Percentiles rank a stretch among this genome's conserved stretches.
Evolutionary conservation across 225 moss, liverwort and hornwort species (phyloP).

Genomic region (Marchantia polymorpha): DNA sequence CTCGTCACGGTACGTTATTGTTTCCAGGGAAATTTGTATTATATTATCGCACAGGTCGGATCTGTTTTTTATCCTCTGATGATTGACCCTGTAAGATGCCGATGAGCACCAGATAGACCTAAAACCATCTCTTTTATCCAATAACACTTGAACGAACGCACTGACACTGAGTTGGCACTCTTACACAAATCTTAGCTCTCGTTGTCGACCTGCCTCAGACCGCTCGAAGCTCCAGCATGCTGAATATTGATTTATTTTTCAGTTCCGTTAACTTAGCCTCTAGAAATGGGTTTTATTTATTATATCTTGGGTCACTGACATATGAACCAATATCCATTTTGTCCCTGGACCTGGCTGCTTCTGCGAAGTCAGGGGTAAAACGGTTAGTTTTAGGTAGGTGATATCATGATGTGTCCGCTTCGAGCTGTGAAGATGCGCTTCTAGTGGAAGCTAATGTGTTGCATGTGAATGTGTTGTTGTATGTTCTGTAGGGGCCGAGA

Average conservation of each 20-base stretch:
- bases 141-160: not conserved
- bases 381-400: no score
- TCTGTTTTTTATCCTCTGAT: not conserved
- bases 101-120: not conserved
- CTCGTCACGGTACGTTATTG: conserved; percentile 57
- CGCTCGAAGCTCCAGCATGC: not conserved
- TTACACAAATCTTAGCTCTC: no score
- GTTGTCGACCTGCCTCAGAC: no score
- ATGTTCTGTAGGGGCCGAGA: conserved; percentile 62
- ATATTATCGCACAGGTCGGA: not conserved
- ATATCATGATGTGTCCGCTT: no score
- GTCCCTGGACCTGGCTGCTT: no score
- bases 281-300: not conserved
- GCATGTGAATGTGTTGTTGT: not conserved
- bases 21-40: not conserved
- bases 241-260: not conserved
- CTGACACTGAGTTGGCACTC: no score
- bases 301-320: no score
- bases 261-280: not conserved
- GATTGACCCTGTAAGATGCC: not conserved
- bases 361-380: no score
- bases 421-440: no score
- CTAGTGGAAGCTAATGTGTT: not conserved
- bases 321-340: no score
- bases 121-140: not conserved